Base-by-base conservation (phyloP, 2,329 filamentous ascomycete genomes). In the Leptodontidium sp. region DNA sequence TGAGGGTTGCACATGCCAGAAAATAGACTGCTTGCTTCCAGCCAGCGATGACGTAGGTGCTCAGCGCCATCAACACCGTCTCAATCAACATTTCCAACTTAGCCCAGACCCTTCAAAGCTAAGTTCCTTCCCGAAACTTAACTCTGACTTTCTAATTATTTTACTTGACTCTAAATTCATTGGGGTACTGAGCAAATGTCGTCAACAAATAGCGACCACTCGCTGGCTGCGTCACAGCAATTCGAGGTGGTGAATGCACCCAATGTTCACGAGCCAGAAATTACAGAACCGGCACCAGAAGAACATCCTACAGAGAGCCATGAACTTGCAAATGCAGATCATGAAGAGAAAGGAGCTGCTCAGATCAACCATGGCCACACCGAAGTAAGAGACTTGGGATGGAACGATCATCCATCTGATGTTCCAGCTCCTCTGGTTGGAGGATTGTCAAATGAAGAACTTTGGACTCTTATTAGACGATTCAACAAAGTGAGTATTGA, bases 381-480 rank as follows among this genome's bases (percentile, higher is more conserved):
- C 2, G 85, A 86, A 68, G 85, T 88, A 38, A 84, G 83, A 64
- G 84, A 90, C 77, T 75, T 90, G 55, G 87, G 87, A 32, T 90
- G 87, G 87, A 85, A 86, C 68, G 83, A 86, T 57, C 80, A 83
- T 47, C 64, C 71, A 17, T 83, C 84, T 62, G 84, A 87, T 43
- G 84, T 89, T 61, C 80, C 82, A 2, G 82, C 79, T 49, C 86
- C 85, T 1, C 80, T 91, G 2, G 86, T 90, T 2, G 86, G 86
- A 21, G 87, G 88, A 9, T 74, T 91, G 57, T 80, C 82, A 9
- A 91, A 91, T 73, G 88, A 91, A 61, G 87, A 91, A 66, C 77
- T 91, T 6, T 91, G 89, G 88, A 82, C 70, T n/a, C 64, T 75
- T 26, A 64, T 75, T 15, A 68, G 72, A 68, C 58, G 72, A 14